phyloP scores from a whole-genome alignment of 2,329 filamentous ascomycete species.

The Cladosporium sphaerospermum region DNA sequence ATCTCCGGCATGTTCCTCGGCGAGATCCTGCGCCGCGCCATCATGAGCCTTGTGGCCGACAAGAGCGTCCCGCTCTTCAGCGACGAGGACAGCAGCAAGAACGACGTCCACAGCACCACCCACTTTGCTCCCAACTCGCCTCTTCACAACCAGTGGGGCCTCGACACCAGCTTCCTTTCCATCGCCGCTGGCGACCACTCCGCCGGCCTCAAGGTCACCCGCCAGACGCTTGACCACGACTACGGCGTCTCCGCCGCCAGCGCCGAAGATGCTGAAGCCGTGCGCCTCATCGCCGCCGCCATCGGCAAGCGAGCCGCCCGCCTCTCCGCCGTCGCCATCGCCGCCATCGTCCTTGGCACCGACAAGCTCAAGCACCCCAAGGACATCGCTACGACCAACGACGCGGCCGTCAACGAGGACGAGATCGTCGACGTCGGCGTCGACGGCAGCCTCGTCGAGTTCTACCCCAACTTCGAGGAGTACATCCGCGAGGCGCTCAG shows the following conservation, averaged over 20 bases:
- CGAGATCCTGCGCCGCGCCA: slow-evolving; percentile 76
- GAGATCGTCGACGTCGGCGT: slow-evolving; percentile 86
- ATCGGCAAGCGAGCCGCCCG: slow-evolving; percentile 85
- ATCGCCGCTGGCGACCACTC: slow-evolving; percentile 76
- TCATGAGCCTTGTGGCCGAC: slow-evolving; percentile 67
- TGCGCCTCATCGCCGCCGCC: slow-evolving; percentile 75
- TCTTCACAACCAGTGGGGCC: slow-evolving; percentile 75
- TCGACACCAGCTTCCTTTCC: slow-evolving; percentile 87
- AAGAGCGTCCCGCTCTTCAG: slow-evolving; percentile 65
- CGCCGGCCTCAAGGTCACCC: slow-evolving; percentile 63
- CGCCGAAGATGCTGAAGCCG: slow-evolving; percentile 77
- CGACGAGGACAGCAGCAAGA: slow-evolving; percentile 65
- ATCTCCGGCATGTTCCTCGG: slow-evolving; percentile 98
- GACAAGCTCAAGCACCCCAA: slow-evolving; percentile 54
- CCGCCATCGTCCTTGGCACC: slow-evolving; percentile 73
- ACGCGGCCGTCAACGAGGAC: slow-evolving; percentile 40
- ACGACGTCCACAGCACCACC: slow-evolving; percentile 63
- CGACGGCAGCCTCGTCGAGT: slow-evolving; percentile 89
- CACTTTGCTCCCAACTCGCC: slow-evolving; percentile 58
- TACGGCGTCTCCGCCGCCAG: slow-evolving; percentile 71
- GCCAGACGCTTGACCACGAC: slow-evolving; percentile 70
- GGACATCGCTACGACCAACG: slow-evolving; percentile 26
- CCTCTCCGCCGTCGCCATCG: slow-evolving; percentile 81
- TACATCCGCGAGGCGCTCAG: slow-evolving; percentile 79
- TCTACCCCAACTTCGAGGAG: slow-evolving; percentile 87